Base-by-base conservation (phyloP, 805 yeast species). In the Barnettozyma sucrosica region DNA sequence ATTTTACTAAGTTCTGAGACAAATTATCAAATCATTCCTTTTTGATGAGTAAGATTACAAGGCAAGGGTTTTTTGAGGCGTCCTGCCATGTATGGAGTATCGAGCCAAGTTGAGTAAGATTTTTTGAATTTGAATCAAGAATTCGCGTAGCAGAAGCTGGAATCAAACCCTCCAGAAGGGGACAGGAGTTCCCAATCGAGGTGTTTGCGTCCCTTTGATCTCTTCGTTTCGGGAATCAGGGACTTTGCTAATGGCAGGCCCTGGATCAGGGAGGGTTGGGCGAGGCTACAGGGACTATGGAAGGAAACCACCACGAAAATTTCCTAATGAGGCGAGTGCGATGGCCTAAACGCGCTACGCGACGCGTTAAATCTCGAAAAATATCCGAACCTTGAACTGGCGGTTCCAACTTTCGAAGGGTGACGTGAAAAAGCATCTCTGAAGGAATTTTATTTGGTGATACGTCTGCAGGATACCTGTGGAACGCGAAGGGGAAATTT, bases 381-480 rank as follows among this genome's bases (percentile, higher is more conserved):
- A 36, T 21, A 19, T 16, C 18, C 21, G 13, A 34, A 34, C 18
- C 21, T 7, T 18, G 37, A 20, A 14, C 23, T 20, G 40, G 40
- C 40, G n/a, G 16, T 28, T 28, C 14, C 32, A 28, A 13, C 16
- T 14, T 40, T 34, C 34, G 28, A 36, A 39, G 40, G 48, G 47
- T 44, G 46, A 34, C 37, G 37, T 34, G 41, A 37, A 44, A 36
- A 37, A 36, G 45, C 34, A 43, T 43, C 45, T 25, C 40, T 32
- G 16, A 11, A 19, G 33, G 7, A 34, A 19, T 28, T 21, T 30
- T 30, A 23, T 19, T 28, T 24, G 24, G 20, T 21, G 25, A 19
- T 16, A 19, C 46, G 40, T 20, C 40, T 44, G 40, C 25, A 23
- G 32, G 30, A 19, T 20, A 23, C 43, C 46, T 39, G 19, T 39